These are phyloP conservation scores for Fusarium dimerum DNA, from an alignment of 2,329 filamentous ascomycete species.

Conservation along the genomic window DNA sequence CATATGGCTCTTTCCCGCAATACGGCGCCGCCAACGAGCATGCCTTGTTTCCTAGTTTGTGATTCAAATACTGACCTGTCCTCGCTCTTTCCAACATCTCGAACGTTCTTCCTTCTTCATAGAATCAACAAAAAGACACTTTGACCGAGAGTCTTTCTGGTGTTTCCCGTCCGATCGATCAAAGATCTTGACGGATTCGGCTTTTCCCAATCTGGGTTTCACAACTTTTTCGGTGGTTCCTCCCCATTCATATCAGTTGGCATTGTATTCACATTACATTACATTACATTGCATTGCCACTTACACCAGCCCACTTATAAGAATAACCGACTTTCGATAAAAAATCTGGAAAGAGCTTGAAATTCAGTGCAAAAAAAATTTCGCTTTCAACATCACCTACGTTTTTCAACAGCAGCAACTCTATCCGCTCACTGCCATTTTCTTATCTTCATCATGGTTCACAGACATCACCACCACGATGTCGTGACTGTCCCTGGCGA, in stretches of 20 bases:
- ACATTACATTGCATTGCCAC: not conserved
- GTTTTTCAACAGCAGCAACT: not conserved
- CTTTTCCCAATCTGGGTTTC: not conserved
- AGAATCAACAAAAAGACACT: constrained; percentile 9
- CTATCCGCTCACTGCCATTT: not conserved
- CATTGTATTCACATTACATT: no score
- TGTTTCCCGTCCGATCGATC: constrained; percentile 6
- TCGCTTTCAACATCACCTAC: constrained; percentile 3
- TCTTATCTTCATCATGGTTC: constrained; percentile 22
- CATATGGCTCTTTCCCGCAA: not conserved
- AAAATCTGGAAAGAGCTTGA: not conserved
- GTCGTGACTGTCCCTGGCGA: constrained; percentile 45
- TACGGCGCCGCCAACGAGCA: not conserved
- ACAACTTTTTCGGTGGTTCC: not conserved
- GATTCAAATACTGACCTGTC: constrained; percentile 29
- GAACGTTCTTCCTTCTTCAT: constrained; percentile 1
- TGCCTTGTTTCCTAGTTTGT: constrained; percentile 2
- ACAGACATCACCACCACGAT: constrained; percentile 37
- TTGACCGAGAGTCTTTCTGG: constrained; percentile 2
- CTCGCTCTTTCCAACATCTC: constrained; percentile 11
- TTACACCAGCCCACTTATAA: not conserved
- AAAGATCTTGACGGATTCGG: constrained; percentile 2
- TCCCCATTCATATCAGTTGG: no score
- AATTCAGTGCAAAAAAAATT: not conserved
- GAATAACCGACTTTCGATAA: not conserved